Evolutionary conservation across 176 grass and related monocot species (phyloP).

Genomic region (Ananas comosus): DNA sequence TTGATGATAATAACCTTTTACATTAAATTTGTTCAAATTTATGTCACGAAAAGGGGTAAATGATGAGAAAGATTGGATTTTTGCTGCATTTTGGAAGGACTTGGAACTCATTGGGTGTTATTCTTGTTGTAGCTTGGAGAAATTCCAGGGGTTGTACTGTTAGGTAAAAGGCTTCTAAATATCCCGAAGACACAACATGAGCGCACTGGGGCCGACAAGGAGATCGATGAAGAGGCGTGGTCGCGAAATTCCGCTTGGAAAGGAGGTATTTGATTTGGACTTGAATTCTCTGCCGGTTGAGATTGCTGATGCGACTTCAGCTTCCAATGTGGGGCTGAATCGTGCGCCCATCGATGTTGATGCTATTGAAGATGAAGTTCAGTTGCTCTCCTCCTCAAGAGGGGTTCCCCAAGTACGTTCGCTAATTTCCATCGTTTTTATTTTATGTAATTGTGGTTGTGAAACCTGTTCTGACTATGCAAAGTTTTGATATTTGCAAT

Average conservation of each 20-base stretch:
- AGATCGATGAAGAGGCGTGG: neutral
- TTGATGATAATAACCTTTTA: no score
- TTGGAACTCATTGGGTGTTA: neutral
- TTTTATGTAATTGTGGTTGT: neutral
- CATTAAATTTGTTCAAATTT: no score
- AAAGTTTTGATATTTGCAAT: no score
- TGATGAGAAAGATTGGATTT: no score
- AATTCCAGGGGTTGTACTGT: neutral
- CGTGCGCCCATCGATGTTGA: slow-evolving; percentile 26
- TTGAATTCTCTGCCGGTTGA: neutral
- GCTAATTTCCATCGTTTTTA: neutral
- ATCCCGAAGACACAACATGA: slow-evolving; percentile 3
- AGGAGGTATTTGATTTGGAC: slow-evolving; percentile 11
- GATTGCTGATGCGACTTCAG: neutral
- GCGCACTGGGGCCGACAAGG: neutral
- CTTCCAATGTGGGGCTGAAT: slow-evolving; percentile 3
- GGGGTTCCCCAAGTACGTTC: slow-evolving; percentile 5
- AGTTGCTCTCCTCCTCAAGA: neutral
- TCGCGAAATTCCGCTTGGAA: neutral
- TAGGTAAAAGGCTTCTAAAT: neutral
- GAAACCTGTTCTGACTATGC: no score
- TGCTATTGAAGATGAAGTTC: slow-evolving; percentile 11
- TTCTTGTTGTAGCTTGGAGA: neutral
- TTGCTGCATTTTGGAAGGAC: no score
- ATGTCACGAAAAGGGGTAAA: no score